These are phyloP conservation scores for Pachyrhizus erosus DNA, from an alignment of 306 rosid genomes.

Conservation along the genomic window DNA sequence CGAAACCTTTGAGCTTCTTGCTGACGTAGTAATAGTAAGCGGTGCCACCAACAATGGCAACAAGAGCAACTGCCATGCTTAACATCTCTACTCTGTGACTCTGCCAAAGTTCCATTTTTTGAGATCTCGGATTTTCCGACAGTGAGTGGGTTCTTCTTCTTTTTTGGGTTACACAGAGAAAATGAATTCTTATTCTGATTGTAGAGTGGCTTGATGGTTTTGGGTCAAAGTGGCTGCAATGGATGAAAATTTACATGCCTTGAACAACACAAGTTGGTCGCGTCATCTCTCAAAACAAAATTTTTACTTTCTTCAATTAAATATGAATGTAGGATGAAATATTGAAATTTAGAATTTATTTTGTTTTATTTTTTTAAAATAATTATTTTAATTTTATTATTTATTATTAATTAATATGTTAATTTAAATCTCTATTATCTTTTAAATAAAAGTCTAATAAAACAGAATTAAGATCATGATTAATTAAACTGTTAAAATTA, in stretches of 20 bases:
- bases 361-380: too few species aligned
- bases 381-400: too few species aligned
- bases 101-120: constrained; percentile 47
- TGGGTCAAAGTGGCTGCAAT: not conserved
- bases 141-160: not conserved
- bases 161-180: not conserved
- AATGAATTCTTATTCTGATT: not conserved
- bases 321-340: too few species aligned
- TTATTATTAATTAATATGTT: too few species aligned
- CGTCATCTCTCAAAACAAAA: not conserved
- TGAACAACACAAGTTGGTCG: not conserved
- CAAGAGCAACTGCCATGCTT: constrained; percentile 57
- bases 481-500: too few species aligned
- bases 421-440: too few species aligned
- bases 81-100: constrained; percentile 59
- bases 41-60: constrained; percentile 61
- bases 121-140: constrained; percentile 17
- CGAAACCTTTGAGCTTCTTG: constrained; percentile 63
- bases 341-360: too few species aligned
- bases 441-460: too few species aligned
- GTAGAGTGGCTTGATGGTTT: not conserved
- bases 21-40: constrained; percentile 65
- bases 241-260: not conserved
- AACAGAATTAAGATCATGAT: too few species aligned
- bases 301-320: too few species aligned